These are phyloP conservation scores for Fusarium clavum DNA, from an alignment of 2,329 filamentous ascomycete species.

Conservation along the genomic window DNA sequence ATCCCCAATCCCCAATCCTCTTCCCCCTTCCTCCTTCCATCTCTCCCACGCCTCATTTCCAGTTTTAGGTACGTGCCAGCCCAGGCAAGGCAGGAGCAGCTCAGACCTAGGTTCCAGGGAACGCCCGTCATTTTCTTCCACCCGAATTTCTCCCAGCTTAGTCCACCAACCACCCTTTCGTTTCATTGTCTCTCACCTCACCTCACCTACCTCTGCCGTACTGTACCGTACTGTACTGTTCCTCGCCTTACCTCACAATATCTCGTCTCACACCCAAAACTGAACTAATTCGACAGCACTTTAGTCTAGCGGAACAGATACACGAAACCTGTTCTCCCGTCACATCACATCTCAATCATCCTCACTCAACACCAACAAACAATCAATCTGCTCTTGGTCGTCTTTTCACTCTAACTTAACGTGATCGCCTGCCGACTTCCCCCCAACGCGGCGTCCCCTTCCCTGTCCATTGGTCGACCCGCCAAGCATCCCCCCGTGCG, in stretches of 20 bases:
- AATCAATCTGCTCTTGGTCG: conserved; percentile 2
- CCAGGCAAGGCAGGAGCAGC: conserved; percentile 30
- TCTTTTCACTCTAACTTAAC: conserved; percentile 18
- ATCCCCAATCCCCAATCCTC: too few species aligned
- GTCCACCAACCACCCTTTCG: conserved; percentile 1
- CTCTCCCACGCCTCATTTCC: conserved; percentile 44
- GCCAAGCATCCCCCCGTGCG: conserved; percentile 45
- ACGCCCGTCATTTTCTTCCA: conserved; percentile 38
- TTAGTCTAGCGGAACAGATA: conserved; percentile 24
- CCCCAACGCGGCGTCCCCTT: conserved; percentile 36
- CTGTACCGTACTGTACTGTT: neutral
- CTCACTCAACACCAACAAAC: conserved; percentile 30
- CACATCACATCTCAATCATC: conserved; percentile 30
- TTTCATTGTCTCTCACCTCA: conserved; percentile 24
- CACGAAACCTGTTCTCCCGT: conserved; percentile 19
- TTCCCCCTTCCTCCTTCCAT: conserved; percentile 18
- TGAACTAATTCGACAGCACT: conserved; percentile 25
- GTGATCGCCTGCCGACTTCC: conserved; percentile 8
- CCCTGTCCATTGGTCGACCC: conserved; percentile 44
- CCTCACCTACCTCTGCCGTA: neutral
- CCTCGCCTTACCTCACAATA: conserved; percentile 28
- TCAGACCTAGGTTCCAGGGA: conserved; percentile 8
- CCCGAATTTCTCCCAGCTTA: conserved; percentile 44
- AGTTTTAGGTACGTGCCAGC: conserved; percentile 44
- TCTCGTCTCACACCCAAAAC: conserved; percentile 8